Percentiles rank a stretch among this genome's conserved stretches.
Conservation (phyloP, 495 filamentous ascomycete genomes). For the Lineolata rhizophorae region DNA sequence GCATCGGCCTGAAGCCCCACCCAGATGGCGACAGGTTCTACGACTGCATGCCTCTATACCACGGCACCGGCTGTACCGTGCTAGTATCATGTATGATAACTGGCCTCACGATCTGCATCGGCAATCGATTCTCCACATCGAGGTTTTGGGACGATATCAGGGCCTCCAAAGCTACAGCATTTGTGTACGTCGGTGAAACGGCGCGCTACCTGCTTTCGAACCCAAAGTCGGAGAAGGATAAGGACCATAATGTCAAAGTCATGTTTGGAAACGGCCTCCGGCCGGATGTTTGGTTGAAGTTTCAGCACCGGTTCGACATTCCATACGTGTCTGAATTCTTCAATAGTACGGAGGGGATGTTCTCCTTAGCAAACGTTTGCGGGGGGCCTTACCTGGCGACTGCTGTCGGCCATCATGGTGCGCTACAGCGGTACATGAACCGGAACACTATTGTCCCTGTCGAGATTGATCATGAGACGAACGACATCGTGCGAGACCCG, state of each 20-base stretch:
- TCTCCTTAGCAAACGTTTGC: slow-evolving; percentile 13
- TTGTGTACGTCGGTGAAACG: slow-evolving; percentile 71
- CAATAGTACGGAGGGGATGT: slow-evolving; percentile 19
- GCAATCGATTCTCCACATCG: slow-evolving; percentile 44
- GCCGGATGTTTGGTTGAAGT: slow-evolving; percentile 54
- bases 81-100: slow-evolving; percentile 29
- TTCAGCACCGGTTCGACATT: slow-evolving; percentile 27
- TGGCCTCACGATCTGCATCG: slow-evolving; percentile 43
- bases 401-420: slow-evolving; percentile 52
- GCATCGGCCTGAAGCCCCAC: slow-evolving; percentile 14
- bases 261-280: slow-evolving; percentile 64
- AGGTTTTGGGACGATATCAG: slow-evolving; percentile 58
- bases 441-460: slow-evolving; percentile 39
- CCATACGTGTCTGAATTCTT: slow-evolving; percentile 18
- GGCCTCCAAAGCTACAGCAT: slow-evolving; percentile 42
- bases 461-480: slow-evolving; percentile 41
- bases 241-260: slow-evolving; percentile 37
- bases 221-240: slow-evolving; percentile 39
- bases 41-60: slow-evolving; percentile 63
- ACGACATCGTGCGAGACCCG: slow-evolving; percentile 37
- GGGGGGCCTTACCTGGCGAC: slow-evolving; percentile 38
- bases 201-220: slow-evolving; percentile 53
- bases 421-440: slow-evolving; percentile 26
- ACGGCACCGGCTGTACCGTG: slow-evolving; percentile 45
- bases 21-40: slow-evolving; percentile 41